Evolutionary conservation across 2,329 filamentous ascomycete genomes (phyloP), one percentile per base, ranked within the genome.

Genomic region (Fusarium pseudoanthophilum): DNA sequence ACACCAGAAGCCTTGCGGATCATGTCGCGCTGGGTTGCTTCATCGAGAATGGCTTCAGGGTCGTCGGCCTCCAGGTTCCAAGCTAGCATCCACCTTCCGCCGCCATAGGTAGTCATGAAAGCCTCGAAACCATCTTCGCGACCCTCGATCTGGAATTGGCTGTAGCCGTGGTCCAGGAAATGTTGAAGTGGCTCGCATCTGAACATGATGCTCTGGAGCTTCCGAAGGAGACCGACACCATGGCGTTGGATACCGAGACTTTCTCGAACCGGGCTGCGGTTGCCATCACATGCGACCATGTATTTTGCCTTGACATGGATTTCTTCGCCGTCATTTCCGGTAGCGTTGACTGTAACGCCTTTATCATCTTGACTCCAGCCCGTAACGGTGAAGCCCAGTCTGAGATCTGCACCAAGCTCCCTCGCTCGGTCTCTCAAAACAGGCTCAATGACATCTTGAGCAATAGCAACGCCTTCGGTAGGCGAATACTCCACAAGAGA

Each of bases 391-490:
- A 78, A 79, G 16, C 79, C 71, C 20, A 83, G 82, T 8, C 80
- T 77, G 7, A 83, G 68, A 55, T 84, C 81, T 2, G 75, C 80
- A 2, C 81, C 81, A 14, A 78, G 75, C 49, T 81, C 75, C 11
- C 74, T 48, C 10, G 82, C 83, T 1, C 73, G 65, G 15, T 77
- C 65, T 18, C 80, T 71, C 7, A 85, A 75, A 7, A 85, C 78
- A 3, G 81, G 80, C 52, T 86, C 84, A 14, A 85, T 72, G 30
- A 78, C 75, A 67, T 85, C 83, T 43, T 85, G 83, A 1, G 84
- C 79, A 0, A 80, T 78, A 10, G 78, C 79, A 4, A 78, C 76
- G 4, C 80, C 81, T 7, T 39, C 66, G 26, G 69, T 63, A 40
- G 77, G 73, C 1, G 72, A 75, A 30, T 65, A 45, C 1, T 52